Evolutionary conservation across 148 eudicot genomes (phyloP).

Genomic region (Amaranthus hypochondriacus): DNA sequence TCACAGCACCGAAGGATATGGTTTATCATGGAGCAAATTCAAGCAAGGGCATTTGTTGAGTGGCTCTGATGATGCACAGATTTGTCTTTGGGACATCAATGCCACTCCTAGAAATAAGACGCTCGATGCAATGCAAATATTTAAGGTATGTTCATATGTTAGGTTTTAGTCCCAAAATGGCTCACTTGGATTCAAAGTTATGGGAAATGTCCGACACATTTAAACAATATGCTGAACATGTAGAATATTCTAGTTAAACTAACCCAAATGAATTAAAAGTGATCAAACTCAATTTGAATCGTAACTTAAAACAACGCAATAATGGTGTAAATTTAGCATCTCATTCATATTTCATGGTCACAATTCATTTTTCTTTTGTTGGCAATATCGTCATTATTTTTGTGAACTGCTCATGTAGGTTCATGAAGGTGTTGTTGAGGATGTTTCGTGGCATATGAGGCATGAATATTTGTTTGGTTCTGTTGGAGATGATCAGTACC

Average conservation of each 20-base stretch:
- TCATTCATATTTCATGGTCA: background rate
- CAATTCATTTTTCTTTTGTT: background rate
- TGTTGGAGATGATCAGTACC: constrained; percentile 66
- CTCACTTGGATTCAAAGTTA: background rate
- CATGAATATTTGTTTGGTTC: constrained; percentile 83
- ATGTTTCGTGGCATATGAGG: constrained; percentile 91
- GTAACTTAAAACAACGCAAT: too few species aligned
- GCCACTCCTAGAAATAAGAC: constrained; percentile 54
- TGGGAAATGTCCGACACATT: background rate
- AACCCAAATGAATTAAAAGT: too few species aligned
- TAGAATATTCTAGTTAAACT: too few species aligned
- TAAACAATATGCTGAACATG: background rate
- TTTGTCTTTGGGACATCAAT: constrained; percentile 77
- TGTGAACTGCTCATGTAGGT: constrained; percentile 37
- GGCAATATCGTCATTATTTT: background rate
- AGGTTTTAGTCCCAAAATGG: background rate
- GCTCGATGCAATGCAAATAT: constrained; percentile 59
- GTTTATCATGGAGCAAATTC: constrained; percentile 76
- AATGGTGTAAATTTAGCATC: background rate
- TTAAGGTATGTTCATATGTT: constrained; percentile 40
- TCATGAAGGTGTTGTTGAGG: constrained; percentile 87
- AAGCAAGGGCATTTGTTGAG: constrained; percentile 70
- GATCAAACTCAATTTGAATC: too few species aligned
- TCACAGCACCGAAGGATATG: constrained; percentile 80
- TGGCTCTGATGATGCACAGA: constrained; percentile 82